Base-by-base conservation (phyloP, 345 rosid genomes). In the Schrenkiella parvula region DNA sequence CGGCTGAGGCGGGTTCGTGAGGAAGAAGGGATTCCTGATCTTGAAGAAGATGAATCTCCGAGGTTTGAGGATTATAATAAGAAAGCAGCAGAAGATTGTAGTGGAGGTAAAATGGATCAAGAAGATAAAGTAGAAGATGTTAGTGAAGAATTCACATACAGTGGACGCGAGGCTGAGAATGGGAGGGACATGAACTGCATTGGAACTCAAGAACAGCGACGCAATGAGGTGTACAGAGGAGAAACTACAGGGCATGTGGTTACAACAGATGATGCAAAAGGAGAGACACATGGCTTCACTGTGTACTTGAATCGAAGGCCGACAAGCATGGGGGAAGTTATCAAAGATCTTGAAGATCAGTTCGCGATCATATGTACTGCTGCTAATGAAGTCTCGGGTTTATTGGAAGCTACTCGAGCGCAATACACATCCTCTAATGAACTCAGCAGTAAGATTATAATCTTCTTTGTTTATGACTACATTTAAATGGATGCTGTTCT, bases 11-110 rank as follows among this genome's bases (percentile, higher is more conserved):
- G 78, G 68, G 97, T 93, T 56, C 84, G 93, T 37, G 97, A 93
- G 70, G 97, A 87, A 81, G 98, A 93, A 80, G 97, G 97, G 47
- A 90, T 93, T 66, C 96, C 97, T 1, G 96, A 88, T 70, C 71
- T 87, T 50, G 97, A 88, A 73, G 92, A 86, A 79, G 87, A 80
- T 65, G 93, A 80, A 73, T 78, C 88, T 76, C 31, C 15, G 37
- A 57, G 50, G 59, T 83, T 74, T 77, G 77, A 46, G 52, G 32
- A 66, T 10, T 72, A 44, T 37, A 78, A 59, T 54, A 79, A 35
- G 18, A 75, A 77, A 72, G 52, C 21, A 50, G 60, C 39, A 56
- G 78, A 76, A 41, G 80, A 43, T 4, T 25, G 29, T 54, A 61
- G 48, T 43, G 80, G 61, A 47, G 50, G 68, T 51, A 79, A 71